A percentile compares a stretch with the other conserved stretches of the same genome.
phyloP scores from a whole-genome alignment of 2,329 filamentous ascomycete genomes.

The Talaromyces sp. region DNA sequence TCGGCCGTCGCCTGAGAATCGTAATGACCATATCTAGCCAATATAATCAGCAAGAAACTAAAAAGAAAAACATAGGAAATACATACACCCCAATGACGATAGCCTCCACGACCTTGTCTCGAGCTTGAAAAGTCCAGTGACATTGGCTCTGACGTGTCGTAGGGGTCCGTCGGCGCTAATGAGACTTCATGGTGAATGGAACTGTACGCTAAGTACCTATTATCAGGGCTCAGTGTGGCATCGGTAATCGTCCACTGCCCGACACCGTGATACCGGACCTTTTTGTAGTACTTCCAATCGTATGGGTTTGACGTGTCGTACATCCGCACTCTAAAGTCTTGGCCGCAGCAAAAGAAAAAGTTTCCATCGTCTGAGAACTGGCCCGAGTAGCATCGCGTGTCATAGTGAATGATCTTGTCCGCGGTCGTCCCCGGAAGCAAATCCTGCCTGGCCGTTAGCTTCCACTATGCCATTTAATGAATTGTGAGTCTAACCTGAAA shows the following conservation, averaged over 20 bases:
- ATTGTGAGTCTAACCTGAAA: slow-evolving; percentile 50
- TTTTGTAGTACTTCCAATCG: slow-evolving; percentile 94
- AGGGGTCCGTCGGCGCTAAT: slow-evolving; percentile 79
- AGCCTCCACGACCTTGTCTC: slow-evolving; percentile 34
- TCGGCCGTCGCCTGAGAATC: slow-evolving; percentile 85
- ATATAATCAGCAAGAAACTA: slow-evolving; percentile 15
- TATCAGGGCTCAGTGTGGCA: slow-evolving; percentile 83
- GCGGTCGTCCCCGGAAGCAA: slow-evolving; percentile 72
- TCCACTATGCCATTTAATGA: slow-evolving; percentile 7
- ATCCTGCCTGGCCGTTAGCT: slow-evolving; percentile 42
- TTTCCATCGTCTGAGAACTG: slow-evolving; percentile 97
- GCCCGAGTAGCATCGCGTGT: slow-evolving; percentile 82
- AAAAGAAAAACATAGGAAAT: not conserved
- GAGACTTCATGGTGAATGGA: slow-evolving; percentile 81
- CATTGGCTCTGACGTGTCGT: slow-evolving; percentile 72
- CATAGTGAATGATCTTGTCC: slow-evolving; percentile 83
- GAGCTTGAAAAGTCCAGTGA: slow-evolving; percentile 64
- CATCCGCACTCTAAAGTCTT: slow-evolving; percentile 93
- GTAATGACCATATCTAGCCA: slow-evolving; percentile 71
- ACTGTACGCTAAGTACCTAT: slow-evolving; percentile 84
- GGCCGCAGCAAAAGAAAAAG: slow-evolving; percentile 88
- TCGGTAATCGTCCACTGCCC: slow-evolving; percentile 97
- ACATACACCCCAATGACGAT: slow-evolving; percentile 40
- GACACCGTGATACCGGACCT: slow-evolving; percentile 67
- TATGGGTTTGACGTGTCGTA: slow-evolving; percentile 96